Conservation (phyloP, 352 stramenopile genomes). For the Discostella stelligera region DNA sequence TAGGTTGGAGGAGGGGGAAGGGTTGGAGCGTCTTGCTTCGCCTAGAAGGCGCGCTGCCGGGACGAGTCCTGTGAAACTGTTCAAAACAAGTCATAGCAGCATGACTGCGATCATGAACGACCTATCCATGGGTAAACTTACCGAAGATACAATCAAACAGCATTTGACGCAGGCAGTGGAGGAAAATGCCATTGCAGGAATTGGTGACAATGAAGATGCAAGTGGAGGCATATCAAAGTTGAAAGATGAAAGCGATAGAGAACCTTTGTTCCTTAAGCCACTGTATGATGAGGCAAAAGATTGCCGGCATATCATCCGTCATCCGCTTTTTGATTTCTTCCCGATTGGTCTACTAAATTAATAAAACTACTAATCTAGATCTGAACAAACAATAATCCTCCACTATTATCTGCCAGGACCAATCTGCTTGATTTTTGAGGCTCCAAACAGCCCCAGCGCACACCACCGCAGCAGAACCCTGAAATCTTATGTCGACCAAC, state of each 20-base stretch:
- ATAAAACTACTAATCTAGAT: no score
- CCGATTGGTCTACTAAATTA: no score
- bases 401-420: no score
- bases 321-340: slow-evolving; percentile 55
- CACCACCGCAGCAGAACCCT: no score
- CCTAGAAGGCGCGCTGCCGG: slow-evolving; percentile 27
- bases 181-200: slow-evolving; percentile 32
- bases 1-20: slow-evolving; percentile 46
- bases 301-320: slow-evolving; percentile 34
- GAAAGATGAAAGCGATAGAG: slow-evolving; percentile 37
- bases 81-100: slow-evolving; percentile 30
- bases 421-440: no score
- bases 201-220: slow-evolving; percentile 32
- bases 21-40: slow-evolving; percentile 13
- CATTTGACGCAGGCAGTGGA: slow-evolving; percentile 63
- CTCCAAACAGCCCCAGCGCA: no score
- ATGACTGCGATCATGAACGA: slow-evolving; percentile 51
- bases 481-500: no score
- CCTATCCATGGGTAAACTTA: slow-evolving; percentile 58
- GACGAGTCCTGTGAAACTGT: slow-evolving; percentile 39
- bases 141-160: slow-evolving; percentile 54
- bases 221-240: slow-evolving; percentile 23
- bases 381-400: no score
- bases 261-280: slow-evolving; percentile 50
- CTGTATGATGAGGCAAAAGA: slow-evolving; percentile 48